Evolutionary conservation across 176 grass and related monocot genomes (phyloP).

Genomic region (Cocos nucifera): DNA sequence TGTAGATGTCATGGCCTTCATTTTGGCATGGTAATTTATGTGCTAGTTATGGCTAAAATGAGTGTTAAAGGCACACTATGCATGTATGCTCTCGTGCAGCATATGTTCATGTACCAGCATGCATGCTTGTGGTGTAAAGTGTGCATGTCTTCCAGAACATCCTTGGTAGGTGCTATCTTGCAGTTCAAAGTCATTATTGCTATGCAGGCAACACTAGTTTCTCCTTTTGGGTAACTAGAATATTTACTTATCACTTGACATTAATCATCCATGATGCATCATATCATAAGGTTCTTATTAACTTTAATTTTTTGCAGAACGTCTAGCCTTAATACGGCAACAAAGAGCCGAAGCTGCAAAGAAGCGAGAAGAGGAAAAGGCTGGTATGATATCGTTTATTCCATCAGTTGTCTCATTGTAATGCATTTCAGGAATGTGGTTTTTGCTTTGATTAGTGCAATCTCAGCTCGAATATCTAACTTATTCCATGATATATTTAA

Average conservation of each 20-base stretch:
- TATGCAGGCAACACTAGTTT: not conserved
- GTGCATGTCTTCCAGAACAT: too few species aligned
- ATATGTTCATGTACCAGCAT: too few species aligned
- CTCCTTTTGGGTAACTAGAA: not conserved
- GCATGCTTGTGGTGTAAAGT: too few species aligned
- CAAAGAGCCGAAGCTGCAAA: slow-evolving; percentile 19
- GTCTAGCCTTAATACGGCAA: slow-evolving; percentile 16
- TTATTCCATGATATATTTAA: too few species aligned
- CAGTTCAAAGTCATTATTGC: too few species aligned
- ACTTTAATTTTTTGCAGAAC: slow-evolving; percentile 2
- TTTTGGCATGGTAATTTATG: too few species aligned
- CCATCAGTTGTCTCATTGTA: not conserved
- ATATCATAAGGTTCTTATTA: slow-evolving; percentile 2
- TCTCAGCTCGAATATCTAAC: too few species aligned
- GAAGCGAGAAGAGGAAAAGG: slow-evolving; percentile 16
- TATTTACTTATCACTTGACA: not conserved
- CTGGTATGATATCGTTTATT: not conserved
- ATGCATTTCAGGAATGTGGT: not conserved
- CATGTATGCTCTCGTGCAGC: too few species aligned
- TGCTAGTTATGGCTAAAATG: too few species aligned
- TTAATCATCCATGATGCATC: slow-evolving; percentile 9
- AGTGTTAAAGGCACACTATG: too few species aligned
- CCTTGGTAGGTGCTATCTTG: too few species aligned
- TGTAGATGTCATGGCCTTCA: too few species aligned
- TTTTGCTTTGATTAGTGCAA: not conserved